Base-by-base conservation (phyloP, 2,329 filamentous ascomycete genomes). In the Xylaria sp. region DNA sequence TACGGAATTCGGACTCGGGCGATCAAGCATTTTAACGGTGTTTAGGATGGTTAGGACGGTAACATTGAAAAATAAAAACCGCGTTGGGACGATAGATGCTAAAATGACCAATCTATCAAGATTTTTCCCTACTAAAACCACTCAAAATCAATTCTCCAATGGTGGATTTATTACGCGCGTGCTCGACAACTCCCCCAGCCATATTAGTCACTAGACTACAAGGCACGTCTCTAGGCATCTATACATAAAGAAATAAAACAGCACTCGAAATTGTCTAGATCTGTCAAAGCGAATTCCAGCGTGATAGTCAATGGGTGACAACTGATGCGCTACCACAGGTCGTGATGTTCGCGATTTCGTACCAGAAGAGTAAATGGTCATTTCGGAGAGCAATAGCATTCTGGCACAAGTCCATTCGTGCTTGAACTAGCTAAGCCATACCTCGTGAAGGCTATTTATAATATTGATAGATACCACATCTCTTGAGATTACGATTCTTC, bases 11-110 rank as follows among this genome's bases (percentile, higher is more conserved):
- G 60, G 67, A 57, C 42, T 25, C 8, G 54, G 57, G 37, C 60
- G 10, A 68, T 61, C 37, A 59, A 65, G 69, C 69, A 69, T 71
- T 71, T 57, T 23, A 66, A 66, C 60, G 70, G 70, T 71, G 68
- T 71, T 70, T 32, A 47, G 63, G 65, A 68, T 55, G 67, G 60
- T 63, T 65, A 42, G 68, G 66, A 60, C 48, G 63, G 68, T 57
- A 27, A 44, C 16, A 18, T n/a, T 6, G 21, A 60, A n/a, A 60
- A 60, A 55, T 21, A 23, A 60, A 47, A 50, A 18, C 48, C 66
- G 51, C 16, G 13, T 50, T 57, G 58, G 62, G 69, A 68, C 51
- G 25, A 65, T 67, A 67, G 63, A 69, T 68, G 58, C 65, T 62
- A 65, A 58, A 65, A 67, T 69, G 47, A 65, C 60, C 58, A 69